phyloP scores from a whole-genome alignment of 1,284 basidiomycete species.

The Bondarzewia mesenterica region DNA sequence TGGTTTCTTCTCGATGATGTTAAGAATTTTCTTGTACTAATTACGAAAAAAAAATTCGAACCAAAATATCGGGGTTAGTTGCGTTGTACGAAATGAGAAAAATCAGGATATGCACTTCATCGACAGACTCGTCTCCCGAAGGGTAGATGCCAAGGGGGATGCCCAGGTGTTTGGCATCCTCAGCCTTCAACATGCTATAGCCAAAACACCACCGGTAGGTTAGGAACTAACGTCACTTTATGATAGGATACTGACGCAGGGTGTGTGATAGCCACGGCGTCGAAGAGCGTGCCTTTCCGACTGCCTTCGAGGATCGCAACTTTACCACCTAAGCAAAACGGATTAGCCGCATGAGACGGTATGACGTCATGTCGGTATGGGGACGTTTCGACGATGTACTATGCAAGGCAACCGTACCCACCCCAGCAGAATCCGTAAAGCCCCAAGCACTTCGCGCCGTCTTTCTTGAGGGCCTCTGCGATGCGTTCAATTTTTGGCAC shows the following conservation, averaged over 20 bases:
- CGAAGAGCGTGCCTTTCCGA: slow-evolving; percentile 30
- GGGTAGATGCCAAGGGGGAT: slow-evolving; percentile 55
- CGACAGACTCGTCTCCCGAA: slow-evolving; percentile 51
- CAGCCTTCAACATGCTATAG: slow-evolving; percentile 45
- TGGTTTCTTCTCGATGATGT: slow-evolving; percentile 40
- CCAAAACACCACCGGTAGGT: not conserved
- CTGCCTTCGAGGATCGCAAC: slow-evolving; percentile 35
- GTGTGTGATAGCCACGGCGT: slow-evolving; percentile 44
- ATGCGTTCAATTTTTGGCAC: slow-evolving; percentile 40
- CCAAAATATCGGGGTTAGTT: not conserved
- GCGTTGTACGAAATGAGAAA: not conserved
- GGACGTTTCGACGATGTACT: too few species aligned
- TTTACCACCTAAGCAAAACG: slow-evolving; percentile 41
- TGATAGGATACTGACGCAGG: slow-evolving; percentile 49
- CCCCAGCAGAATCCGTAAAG: slow-evolving; percentile 58
- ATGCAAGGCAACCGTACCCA: slow-evolving; percentile 19
- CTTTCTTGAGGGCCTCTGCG: slow-evolving; percentile 34
- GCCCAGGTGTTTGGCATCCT: slow-evolving; percentile 41
- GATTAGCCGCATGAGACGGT: not conserved
- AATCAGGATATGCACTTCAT: slow-evolving; percentile 32
- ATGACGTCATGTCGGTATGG: not conserved
- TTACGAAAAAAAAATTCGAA: not conserved
- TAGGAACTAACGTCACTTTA: too few species aligned
- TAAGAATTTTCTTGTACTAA: slow-evolving; percentile 45
- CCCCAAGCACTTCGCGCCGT: slow-evolving; percentile 40